A percentile compares a stretch with the other conserved stretches of the same genome.
These are phyloP conservation scores for Onygena corvina DNA, from an alignment of 2,329 filamentous ascomycete species.

Conservation along the genomic window DNA sequence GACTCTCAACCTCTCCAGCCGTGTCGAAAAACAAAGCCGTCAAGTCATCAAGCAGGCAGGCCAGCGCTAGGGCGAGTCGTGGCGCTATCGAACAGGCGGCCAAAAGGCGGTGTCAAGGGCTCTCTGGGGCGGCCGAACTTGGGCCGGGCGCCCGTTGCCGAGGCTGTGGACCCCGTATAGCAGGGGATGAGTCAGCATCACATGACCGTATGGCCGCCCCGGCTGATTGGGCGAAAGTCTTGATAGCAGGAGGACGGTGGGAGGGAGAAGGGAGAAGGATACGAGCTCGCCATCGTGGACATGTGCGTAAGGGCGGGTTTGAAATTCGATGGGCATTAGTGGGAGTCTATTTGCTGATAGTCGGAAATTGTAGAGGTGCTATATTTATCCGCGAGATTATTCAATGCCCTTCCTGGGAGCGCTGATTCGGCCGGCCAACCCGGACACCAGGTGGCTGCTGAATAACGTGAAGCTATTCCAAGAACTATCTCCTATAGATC, in stretches of 20 bases:
- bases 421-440: background rate
- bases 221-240: no score
- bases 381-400: no score
- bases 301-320: background rate
- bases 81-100: no score
- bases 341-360: constrained; percentile 3
- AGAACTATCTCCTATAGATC: background rate
- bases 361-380: no score
- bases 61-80: no score
- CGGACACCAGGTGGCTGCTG: background rate
- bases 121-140: background rate
- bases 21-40: no score
- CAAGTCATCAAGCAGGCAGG: no score
- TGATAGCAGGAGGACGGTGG: background rate
- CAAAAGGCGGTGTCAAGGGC: constrained; percentile 4
- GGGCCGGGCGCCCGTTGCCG: background rate
- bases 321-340: constrained; percentile 5
- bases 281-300: background rate
- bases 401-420: no score
- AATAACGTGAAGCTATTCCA: background rate
- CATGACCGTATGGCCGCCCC: no score
- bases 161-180: background rate
- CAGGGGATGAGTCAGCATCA: background rate
- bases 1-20: no score
- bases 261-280: no score